Evolutionary conservation across 345 rosid species (phyloP).

Genomic region (Eucalyptus dawsonii): DNA sequence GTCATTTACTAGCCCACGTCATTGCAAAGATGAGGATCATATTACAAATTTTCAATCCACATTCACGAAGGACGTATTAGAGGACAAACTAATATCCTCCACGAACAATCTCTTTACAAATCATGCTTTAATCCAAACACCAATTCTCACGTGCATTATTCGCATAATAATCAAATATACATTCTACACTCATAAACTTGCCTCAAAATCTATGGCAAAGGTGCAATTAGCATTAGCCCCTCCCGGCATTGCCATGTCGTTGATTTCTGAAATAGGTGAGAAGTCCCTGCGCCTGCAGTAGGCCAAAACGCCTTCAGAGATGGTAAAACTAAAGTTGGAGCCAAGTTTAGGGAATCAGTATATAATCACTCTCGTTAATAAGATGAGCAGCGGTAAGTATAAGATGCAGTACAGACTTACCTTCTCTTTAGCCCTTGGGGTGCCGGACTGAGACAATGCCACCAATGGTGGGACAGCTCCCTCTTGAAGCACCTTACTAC

Average conservation of each 20-base stretch:
- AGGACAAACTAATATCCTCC: not conserved
- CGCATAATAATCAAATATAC: slow-evolving; percentile 25
- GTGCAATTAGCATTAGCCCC: slow-evolving; percentile 29
- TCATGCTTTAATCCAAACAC: not conserved
- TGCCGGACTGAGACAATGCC: slow-evolving; percentile 80
- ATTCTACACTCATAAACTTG: slow-evolving; percentile 6
- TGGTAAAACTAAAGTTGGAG: not conserved
- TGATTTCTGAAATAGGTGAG: slow-evolving; percentile 74
- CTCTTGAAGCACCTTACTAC: slow-evolving; percentile 71
- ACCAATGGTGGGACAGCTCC: slow-evolving; percentile 93
- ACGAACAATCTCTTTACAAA: slow-evolving; percentile 13
- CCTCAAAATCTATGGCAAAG: slow-evolving; percentile 5
- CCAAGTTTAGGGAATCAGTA: not conserved
- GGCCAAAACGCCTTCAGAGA: not conserved
- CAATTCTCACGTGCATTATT: slow-evolving; percentile 20
- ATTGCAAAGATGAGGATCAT: not conserved
- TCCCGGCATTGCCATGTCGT: slow-evolving; percentile 54
- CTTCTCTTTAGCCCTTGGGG: slow-evolving; percentile 90
- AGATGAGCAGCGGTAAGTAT: not conserved
- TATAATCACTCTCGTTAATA: not conserved
- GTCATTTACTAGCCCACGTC: not conserved
- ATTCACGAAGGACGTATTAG: not conserved
- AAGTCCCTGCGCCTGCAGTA: slow-evolving; percentile 71
- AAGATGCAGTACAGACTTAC: slow-evolving; percentile 5
- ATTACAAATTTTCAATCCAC: not conserved